Conservation (phyloP, 2,329 filamentous ascomycete genomes). For the Claviceps humidiphila region DNA sequence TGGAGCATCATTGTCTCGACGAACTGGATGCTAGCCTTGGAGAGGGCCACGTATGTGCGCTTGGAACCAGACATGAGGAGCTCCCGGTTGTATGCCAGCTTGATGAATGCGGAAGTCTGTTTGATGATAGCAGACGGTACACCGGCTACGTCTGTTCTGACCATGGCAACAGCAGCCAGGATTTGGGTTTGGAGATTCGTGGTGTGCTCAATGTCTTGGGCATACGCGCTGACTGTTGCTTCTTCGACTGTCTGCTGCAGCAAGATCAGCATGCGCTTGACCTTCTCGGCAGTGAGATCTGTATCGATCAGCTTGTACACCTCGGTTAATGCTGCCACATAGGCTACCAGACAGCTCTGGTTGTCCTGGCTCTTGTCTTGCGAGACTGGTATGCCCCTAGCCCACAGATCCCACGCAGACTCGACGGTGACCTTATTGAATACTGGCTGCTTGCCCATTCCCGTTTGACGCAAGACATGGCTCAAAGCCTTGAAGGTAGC, state of each 20-base stretch:
- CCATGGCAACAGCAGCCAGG: conserved; percentile 51
- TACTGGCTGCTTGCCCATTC: conserved; percentile 26
- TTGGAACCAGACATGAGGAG: conserved; percentile 25
- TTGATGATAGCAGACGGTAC: conserved; percentile 56
- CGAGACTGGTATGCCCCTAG: conserved; percentile 44
- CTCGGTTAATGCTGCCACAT: conserved; percentile 61
- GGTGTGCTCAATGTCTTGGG: conserved; percentile 57
- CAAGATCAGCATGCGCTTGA: conserved; percentile 56
- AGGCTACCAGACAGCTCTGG: conserved; percentile 75
- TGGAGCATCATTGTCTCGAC: conserved; percentile 46
- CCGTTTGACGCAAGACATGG: conserved; percentile 44
- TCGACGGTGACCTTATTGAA: conserved; percentile 42
- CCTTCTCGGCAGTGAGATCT: conserved; percentile 47
- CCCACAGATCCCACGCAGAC: conserved; percentile 58
- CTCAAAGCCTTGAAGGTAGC: conserved; percentile 56
- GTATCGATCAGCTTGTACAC: conserved; percentile 63
- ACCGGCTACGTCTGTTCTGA: conserved; percentile 51
- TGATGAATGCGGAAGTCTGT: conserved; percentile 57
- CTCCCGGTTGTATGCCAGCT: conserved; percentile 49
- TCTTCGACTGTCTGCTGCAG: conserved; percentile 58
- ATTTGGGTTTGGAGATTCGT: conserved; percentile 61
- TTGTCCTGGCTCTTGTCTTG: conserved; percentile 42
- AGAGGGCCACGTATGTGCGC: conserved; percentile 80
- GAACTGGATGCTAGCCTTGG: conserved; percentile 66
- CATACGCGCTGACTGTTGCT: conserved; percentile 54